Evolutionary conservation across 257 asterid species (phyloP), one percentile per base, ranked within the genome.

Genomic region (Nicotiana paniculata): DNA sequence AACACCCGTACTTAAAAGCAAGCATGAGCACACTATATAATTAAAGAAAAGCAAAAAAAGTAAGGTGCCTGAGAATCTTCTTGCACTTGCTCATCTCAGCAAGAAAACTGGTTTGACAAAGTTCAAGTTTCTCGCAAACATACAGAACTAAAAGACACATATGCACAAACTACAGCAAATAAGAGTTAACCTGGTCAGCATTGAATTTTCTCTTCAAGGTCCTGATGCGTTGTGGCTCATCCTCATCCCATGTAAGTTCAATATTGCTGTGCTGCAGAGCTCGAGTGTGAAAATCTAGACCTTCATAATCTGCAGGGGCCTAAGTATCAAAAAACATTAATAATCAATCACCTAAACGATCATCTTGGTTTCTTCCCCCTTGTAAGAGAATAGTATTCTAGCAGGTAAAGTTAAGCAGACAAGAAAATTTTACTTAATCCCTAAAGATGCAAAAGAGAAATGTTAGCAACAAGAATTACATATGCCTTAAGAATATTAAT

Each of bases 201-300:
- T 90, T 88, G 82, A 94, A 87, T 80, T 93, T 89, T 82, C 93
- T 83, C 87, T 90, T 94, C 86, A 93, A 85, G 68, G 90, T 89
- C 90, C 87, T 90, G 61, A 83, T 70, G 33, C 97, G 97, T 53
- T 90, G 94, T 43, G 97, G 99, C 85, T 93, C 99, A 90, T 96
- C 99, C 83, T 94, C 98, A 90, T 94, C 99, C 98, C 99, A 94
- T 54, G 97, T 92, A 86, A 92, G 90, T 37, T 91, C 85, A 87
- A 96, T 83, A 83, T 93, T 91, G 86, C 99, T 94, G 28, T 93
- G 97, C 84, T 93, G 97, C 88, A 96, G 87, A 51, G 98, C 99
- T 81, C 91, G 89, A 77, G 97, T 96, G 61, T 91, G 92, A 85
- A 94, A 96, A 88, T 94, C 95, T 81, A 91, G 77, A 61, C 98